Base-by-base conservation (phyloP, 225 moss, liverwort and hornwort species). In the Antitrichia curtipendula region DNA sequence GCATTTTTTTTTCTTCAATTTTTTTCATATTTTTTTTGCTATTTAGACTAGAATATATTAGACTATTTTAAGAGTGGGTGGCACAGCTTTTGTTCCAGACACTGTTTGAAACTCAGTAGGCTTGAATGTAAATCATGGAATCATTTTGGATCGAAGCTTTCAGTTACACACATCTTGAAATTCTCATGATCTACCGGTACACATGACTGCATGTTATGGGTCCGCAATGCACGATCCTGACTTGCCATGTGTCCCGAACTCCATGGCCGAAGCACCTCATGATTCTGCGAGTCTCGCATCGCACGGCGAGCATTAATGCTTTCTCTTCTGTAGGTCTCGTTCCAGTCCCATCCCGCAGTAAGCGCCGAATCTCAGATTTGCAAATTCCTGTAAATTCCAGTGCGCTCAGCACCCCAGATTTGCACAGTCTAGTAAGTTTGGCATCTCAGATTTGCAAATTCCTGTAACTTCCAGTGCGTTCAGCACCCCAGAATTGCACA, bases 11-110 rank as follows among this genome's bases (percentile, higher is more conserved):
- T n/a, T n/a, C n/a, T n/a, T 22, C 4, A 22, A 22, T 4, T 8
- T 12, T 40, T 38, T 24, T 24, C 3, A 8, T n/a, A 7, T n/a
- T 22, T n/a, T 65, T 36, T 66, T n/a, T 21, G 38, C 12, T 22
- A 38, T 7, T 68, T 38, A n/a, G n/a, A n/a, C n/a, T n/a, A n/a
- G n/a, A n/a, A n/a, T n/a, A n/a, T n/a, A n/a, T 38, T 12, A 22
- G 7, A 50, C 50, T 50, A 50, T 50, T 50, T 50, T 50, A 9
- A 50, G 7, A 38, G 2, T 38, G 1, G 22, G 1, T 66, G 22
- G 22, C n/a, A n/a, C 7, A n/a, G n/a, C 11, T n/a, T n/a, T n/a
- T 21, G n/a, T 66, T n/a, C 12, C 12, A 1, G 0, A n/a, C 4
- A 64, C 5, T 64, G 1, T 29, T 29, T 36, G 36, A 34, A 19